Evolutionary conservation across 441 rosid genomes (phyloP), one percentile per base, ranked within the genome.

Genomic region (Pelargonium citronellum): DNA sequence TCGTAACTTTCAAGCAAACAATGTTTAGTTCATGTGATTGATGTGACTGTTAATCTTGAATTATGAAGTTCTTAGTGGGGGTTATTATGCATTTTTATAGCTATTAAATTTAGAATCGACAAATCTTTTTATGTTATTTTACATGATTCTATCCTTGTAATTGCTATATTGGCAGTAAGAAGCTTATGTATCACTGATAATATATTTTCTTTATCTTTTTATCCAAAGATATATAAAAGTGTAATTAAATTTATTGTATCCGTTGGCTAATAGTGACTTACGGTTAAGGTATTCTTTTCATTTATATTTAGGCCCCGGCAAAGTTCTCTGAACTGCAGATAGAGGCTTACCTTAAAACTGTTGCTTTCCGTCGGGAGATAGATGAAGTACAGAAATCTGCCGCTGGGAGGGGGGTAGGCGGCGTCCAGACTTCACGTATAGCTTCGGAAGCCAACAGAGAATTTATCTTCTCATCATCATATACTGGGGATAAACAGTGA

Each of bases 391-490:
- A 95, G 83, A 90, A 83, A 82, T 83, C 89, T 77, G 92, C 99
- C 67, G 86, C 91, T 82, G 98, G 97, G 74, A 83, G 83, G 68
- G 95, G 85, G 60, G 83, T 92, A 58, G 91, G 88, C 79, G 99
- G 98, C 65, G 86, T 92, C 66, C 96, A 85, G 77, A 89, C 95
- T 81, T 86, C 99, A 67, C 79, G 95, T 72, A 95, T 92, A 75
- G 97, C 99, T 10, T 92, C 98, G 51, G 99, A 95, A 85, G 95
- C 97, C 71, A 92, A 90, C 77, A 85, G 90, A 79, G 98, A 92
- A 79, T 95, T 87, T 82, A 91, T 95, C 72, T 92, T 90, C 74
- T 95, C 99, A 0, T 89, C 98, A 71, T 85, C 96, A 19, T 95
- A 86, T 82, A 78, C 84, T 39, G 99, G 99, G 37, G 90, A 95